A percentile compares a stretch with the other conserved stretches of the same genome.
Conservation (phyloP, 2,329 filamentous ascomycete genomes). For the Aspergillus sp. region DNA sequence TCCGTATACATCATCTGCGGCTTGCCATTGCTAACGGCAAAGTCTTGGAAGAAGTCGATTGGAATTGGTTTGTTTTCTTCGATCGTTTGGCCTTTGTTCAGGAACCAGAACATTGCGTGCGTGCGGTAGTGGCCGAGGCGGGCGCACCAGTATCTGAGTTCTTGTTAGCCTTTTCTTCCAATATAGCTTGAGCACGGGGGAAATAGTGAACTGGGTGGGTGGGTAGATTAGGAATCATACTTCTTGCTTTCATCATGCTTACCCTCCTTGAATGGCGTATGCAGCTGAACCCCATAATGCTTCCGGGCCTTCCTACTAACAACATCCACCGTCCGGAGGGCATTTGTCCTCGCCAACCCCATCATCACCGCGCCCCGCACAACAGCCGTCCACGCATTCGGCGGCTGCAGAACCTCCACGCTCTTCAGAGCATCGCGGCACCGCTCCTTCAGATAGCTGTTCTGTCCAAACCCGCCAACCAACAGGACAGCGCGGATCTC, state of each 20-base stretch:
- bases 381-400: constrained; percentile 30
- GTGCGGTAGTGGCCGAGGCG: neutral
- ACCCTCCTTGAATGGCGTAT: neutral
- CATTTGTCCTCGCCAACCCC: constrained; percentile 12
- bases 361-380: constrained; percentile 22
- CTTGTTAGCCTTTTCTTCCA: neutral
- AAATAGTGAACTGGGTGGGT: neutral
- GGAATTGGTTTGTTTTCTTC: constrained; percentile 9
- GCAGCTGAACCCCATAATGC: constrained; percentile 19
- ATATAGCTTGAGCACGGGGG: neutral
- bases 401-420: constrained; percentile 22
- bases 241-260: constrained; percentile 17
- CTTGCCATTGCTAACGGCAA: neutral
- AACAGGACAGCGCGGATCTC: constrained; percentile 33
- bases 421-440: constrained; percentile 15
- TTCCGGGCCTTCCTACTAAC: constrained; percentile 24
- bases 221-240: constrained; percentile 7
- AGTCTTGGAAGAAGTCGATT: constrained; percentile 6
- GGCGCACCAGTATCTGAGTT: constrained; percentile 4
- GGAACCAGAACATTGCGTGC: constrained; percentile 5
- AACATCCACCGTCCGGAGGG: constrained; percentile 10
- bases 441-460: constrained; percentile 22
- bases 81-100: neutral
- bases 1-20: neutral
- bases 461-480: constrained; percentile 32